phyloP scores from a whole-genome alignment of 2,329 filamentous ascomycete genomes.

The Sporothrix pallida region DNA sequence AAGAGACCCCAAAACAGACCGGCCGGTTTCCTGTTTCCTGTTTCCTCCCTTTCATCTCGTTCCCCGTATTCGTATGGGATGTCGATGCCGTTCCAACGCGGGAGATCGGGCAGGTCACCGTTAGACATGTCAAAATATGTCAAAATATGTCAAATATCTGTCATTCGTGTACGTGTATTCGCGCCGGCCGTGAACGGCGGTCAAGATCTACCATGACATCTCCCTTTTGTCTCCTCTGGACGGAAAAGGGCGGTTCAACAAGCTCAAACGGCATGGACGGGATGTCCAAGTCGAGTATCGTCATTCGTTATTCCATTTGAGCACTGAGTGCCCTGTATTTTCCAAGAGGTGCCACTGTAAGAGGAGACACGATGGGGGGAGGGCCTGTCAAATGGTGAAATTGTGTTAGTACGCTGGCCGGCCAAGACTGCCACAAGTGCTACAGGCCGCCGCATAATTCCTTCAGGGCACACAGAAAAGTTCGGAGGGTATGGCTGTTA shows the following conservation, averaged over 20 bases:
- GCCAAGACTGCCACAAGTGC: too few species aligned
- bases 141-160: background rate
- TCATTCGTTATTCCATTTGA: background rate
- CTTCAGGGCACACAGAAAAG: background rate
- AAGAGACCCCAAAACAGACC: background rate
- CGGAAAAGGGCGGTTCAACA: background rate
- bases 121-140: background rate
- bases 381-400: conserved; percentile 13
- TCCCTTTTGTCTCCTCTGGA: background rate
- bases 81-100: background rate
- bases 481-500: conserved; percentile 19
- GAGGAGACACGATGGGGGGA: background rate
- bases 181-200: background rate
- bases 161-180: background rate
- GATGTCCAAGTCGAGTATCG: background rate
- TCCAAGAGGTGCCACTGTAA: background rate
- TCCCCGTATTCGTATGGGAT: conserved; percentile 6
- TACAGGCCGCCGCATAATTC: too few species aligned
- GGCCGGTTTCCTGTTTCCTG: background rate
- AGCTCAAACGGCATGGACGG: background rate
- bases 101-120: background rate
- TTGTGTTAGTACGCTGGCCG: background rate
- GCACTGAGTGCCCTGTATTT: background rate
- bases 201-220: too few species aligned
- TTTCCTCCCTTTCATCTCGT: background rate